A percentile compares a stretch with the other conserved stretches of the same genome.
phyloP scores from a whole-genome alignment of 208 protist species.

The Trypanosoma scelopori region DNA sequence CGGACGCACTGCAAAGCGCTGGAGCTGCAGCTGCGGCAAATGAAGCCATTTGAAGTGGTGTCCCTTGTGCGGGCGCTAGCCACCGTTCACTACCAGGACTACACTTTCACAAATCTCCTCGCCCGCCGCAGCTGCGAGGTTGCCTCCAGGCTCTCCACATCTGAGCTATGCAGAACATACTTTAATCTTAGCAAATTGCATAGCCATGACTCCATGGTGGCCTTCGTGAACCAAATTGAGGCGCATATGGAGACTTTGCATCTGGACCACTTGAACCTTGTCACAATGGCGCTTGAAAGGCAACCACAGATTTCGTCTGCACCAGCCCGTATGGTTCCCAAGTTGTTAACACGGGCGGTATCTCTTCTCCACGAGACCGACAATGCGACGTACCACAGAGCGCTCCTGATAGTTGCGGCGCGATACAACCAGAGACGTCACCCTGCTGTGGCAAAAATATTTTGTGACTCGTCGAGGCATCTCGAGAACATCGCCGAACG shows the following conservation, averaged over 20 bases:
- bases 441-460: slow-evolving; percentile 29
- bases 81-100: slow-evolving; percentile 69
- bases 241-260: slow-evolving; percentile 39
- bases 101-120: slow-evolving; percentile 60
- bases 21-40: slow-evolving; percentile 49
- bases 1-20: slow-evolving; percentile 49
- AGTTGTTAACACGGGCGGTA: slow-evolving; percentile 43
- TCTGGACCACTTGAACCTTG: slow-evolving; percentile 45
- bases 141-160: slow-evolving; percentile 36
- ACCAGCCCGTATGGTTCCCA: slow-evolving; percentile 44
- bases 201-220: slow-evolving; percentile 71
- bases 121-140: slow-evolving; percentile 79
- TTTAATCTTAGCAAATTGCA: slow-evolving; percentile 76
- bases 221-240: slow-evolving; percentile 70
- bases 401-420: slow-evolving; percentile 56
- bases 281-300: slow-evolving; percentile 57
- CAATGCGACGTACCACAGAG: slow-evolving; percentile 51
- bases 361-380: slow-evolving; percentile 34
- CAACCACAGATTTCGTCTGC: slow-evolving; percentile 69
- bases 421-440: slow-evolving; percentile 56
- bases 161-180: slow-evolving; percentile 63
- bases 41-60: slow-evolving; percentile 43
- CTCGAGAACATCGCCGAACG: slow-evolving; percentile 31
- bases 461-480: slow-evolving; percentile 39
- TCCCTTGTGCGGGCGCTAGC: slow-evolving; percentile 56